Evolutionary conservation across 2,329 filamentous ascomycete species (phyloP).

Genomic region (Botrytis fabae): DNA sequence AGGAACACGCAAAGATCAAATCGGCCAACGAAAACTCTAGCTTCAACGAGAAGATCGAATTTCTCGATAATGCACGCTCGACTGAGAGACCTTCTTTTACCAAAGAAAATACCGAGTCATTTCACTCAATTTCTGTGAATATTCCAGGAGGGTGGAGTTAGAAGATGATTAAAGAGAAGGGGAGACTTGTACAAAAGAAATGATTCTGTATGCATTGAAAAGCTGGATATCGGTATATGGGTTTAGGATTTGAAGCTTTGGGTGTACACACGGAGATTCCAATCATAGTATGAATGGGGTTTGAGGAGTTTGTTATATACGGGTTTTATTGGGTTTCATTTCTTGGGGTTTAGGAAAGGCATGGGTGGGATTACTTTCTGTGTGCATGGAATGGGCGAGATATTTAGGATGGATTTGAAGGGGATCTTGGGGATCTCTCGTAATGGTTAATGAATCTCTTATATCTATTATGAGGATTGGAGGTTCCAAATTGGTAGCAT

Average conservation of each 20-base stretch:
- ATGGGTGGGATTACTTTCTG: neutral
- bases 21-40: neutral
- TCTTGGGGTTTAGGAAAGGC: neutral
- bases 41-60: neutral
- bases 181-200: neutral
- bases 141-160: slow-evolving; percentile 15
- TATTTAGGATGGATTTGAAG: neutral
- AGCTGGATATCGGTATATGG: neutral
- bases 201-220: neutral
- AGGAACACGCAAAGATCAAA: slow-evolving; percentile 11
- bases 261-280: neutral
- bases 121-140: neutral
- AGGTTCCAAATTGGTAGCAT: neutral
- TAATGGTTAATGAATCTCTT: slow-evolving; percentile 19
- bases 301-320: neutral
- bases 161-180: neutral
- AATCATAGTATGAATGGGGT: neutral
- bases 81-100: neutral
- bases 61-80: neutral
- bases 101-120: neutral
- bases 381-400: neutral
- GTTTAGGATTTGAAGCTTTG: neutral
- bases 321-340: neutral
- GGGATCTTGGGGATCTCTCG: neutral
- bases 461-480: slow-evolving; percentile 4